Evolutionary conservation across 495 filamentous ascomycete genomes (phyloP), one percentile per base, ranked within the genome.

Genomic region (Penicillium subrubescens): DNA sequence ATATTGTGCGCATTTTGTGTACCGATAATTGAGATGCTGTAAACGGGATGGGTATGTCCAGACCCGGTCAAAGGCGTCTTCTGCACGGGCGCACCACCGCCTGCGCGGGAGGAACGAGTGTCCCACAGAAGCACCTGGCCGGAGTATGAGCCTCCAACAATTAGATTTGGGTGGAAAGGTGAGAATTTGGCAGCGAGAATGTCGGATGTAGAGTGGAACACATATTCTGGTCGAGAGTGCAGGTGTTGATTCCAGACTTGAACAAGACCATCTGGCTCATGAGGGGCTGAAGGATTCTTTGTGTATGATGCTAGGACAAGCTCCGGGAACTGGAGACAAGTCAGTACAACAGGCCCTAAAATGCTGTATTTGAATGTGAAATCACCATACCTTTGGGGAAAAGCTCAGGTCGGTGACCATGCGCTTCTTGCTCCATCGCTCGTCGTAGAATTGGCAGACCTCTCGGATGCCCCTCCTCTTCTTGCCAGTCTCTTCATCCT

Each of bases 1-100:
- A 99, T 96, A 72, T 98, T 98, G 77, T 97, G 95, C 55, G 96
- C 96, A 76, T 99, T 98, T 76, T 98, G 96, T 7, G 95, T 99
- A 64, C 95, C 95, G 44, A 98, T 91, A 31, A 98, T 93, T 50
- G 95, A 92, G 62, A 99, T 88, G 29, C 89, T 90, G 81, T 99
- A 99, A 60, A 99, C 90, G 0, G 95, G 95, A 70, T 99, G 95
- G 8, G 95, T 96, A 74, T 99, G 95, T 41, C 95, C 94, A 44
- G 81, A 77, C 43, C 95, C 93, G 17, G 96, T 97, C 31, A 98
- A 83, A 0, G 95, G 94, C 1, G 96, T 99, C 77, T 97, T 97
- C 69, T 97, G 92, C 25, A 97, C 92, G 3, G 95, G 94, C 19
- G 91, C 87, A 19, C 91, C 89, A 66, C 92, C 92, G 21, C 91